Conservation (phyloP, 805 yeast species). For the Myxozyma udenii region DNA sequence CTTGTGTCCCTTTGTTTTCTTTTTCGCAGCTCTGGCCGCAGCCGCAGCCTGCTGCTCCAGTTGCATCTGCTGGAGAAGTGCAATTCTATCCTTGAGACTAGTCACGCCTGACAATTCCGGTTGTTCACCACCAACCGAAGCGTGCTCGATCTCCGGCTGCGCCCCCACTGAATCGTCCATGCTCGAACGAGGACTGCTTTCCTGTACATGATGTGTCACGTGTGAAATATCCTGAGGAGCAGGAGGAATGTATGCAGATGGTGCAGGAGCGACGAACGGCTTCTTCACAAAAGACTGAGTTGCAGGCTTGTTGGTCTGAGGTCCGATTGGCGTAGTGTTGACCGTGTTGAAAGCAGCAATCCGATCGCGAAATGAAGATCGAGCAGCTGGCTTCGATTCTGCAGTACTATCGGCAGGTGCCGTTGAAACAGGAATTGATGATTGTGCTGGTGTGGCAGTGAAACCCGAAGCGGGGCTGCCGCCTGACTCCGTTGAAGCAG, state of each 20-base stretch:
- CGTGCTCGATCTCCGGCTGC: slow-evolving; percentile 10
- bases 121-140: slow-evolving; percentile 12
- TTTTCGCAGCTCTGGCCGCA: slow-evolving; percentile 11
- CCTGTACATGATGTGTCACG: not conserved
- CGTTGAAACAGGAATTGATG: not conserved
- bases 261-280: slow-evolving; percentile 55
- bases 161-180: not conserved
- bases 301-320: slow-evolving; percentile 39
- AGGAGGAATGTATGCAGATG: slow-evolving; percentile 40
- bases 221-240: slow-evolving; percentile 9
- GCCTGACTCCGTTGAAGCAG: slow-evolving; percentile 1
- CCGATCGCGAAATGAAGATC: slow-evolving; percentile 44
- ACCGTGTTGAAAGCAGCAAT: slow-evolving; percentile 51
- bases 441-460: not conserved
- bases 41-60: slow-evolving; percentile 61
- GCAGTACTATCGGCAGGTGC: not conserved
- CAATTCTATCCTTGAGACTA: slow-evolving; percentile 83
- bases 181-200: not conserved
- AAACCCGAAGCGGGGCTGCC: not conserved
- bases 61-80: slow-evolving; percentile 75
- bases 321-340: slow-evolving; percentile 43
- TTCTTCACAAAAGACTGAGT: slow-evolving; percentile 53
- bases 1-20: slow-evolving; percentile 15
- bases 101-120: slow-evolving; percentile 38
- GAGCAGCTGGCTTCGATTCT: slow-evolving; percentile 2